Evolutionary conservation across 2,329 filamentous ascomycete species (phyloP).

Genomic region (Zalaria obscura): DNA sequence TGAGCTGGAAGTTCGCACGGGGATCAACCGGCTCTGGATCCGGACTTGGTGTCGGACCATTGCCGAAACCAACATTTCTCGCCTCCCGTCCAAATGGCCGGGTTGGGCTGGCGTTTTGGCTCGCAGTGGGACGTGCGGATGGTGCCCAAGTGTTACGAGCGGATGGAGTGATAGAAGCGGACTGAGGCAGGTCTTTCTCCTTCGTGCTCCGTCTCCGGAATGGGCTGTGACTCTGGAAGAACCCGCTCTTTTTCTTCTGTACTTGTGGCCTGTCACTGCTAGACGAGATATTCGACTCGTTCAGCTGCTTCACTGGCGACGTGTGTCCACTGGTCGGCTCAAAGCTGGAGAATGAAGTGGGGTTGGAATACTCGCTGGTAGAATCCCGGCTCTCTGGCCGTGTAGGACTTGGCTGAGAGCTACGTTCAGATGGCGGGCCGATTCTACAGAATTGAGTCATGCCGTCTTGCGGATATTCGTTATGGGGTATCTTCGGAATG

Average conservation of each 20-base stretch:
- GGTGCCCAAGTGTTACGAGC: slow-evolving; percentile 38
- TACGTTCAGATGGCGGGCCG: slow-evolving; percentile 55
- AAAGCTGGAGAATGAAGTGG: slow-evolving; percentile 76
- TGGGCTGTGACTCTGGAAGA: slow-evolving; percentile 85
- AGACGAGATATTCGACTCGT: slow-evolving; percentile 22
- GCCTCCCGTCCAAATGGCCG: slow-evolving; percentile 8
- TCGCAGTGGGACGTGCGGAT: slow-evolving; percentile 4
- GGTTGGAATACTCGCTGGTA: slow-evolving; percentile 72
- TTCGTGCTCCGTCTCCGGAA: slow-evolving; percentile 77
- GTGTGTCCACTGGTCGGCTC: slow-evolving; percentile 61
- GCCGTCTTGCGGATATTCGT: slow-evolving; percentile 85
- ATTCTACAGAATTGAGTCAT: slow-evolving; percentile 96
- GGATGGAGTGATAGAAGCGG: slow-evolving; percentile 21
- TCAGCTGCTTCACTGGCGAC: slow-evolving; percentile 54
- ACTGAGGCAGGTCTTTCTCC: slow-evolving; percentile 49
- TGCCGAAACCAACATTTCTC: slow-evolving; percentile 13
- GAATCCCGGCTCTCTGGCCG: slow-evolving; percentile 77
- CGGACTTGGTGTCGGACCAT: slow-evolving; percentile 30
- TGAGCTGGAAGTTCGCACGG: slow-evolving; percentile 81
- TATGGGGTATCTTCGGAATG: slow-evolving; percentile 64
- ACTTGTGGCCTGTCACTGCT: slow-evolving; percentile 50
- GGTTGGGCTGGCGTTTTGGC: slow-evolving; percentile 2
- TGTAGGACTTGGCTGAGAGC: slow-evolving; percentile 51
- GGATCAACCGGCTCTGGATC: slow-evolving; percentile 85
- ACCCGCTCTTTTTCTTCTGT: slow-evolving; percentile 61